phyloP scores from a whole-genome alignment of 2,329 filamentous ascomycete genomes.

The Immersiporthe knoxdaviesiana region DNA sequence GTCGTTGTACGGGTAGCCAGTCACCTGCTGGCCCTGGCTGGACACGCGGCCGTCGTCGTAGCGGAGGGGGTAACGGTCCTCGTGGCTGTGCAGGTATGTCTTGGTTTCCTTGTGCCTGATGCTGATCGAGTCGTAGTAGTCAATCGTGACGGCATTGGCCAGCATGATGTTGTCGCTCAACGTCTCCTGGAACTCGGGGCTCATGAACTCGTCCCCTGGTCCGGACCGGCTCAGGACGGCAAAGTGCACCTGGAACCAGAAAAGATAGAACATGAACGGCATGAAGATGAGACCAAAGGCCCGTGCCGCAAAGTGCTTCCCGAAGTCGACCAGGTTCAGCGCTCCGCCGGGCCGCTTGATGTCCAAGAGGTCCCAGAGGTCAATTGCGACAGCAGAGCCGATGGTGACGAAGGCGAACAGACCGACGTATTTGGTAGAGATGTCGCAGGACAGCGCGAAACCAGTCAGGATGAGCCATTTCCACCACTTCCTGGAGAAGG shows the following conservation, averaged over 20 bases:
- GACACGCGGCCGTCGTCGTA: slow-evolving; percentile 98
- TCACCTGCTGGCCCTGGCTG: slow-evolving; percentile 96
- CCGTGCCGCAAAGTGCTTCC: slow-evolving; percentile 87
- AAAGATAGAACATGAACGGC: slow-evolving; percentile 96
- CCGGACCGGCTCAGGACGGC: slow-evolving; percentile 84
- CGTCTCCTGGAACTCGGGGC: slow-evolving; percentile 95
- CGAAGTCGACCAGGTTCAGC: slow-evolving; percentile 78
- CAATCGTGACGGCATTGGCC: slow-evolving; percentile 79
- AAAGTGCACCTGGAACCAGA: slow-evolving; percentile 99
- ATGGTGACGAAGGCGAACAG: slow-evolving; percentile 97
- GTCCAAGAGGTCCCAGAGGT: slow-evolving; percentile 92
- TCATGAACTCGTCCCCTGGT: slow-evolving; percentile 98
- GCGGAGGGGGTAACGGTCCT: slow-evolving; percentile 84
- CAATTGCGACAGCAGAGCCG: slow-evolving; percentile 88
- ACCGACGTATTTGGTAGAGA: slow-evolving; percentile 98
- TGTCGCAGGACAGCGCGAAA: slow-evolving; percentile 93
- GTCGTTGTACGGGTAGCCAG: slow-evolving; percentile 96
- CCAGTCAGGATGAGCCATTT: slow-evolving; percentile 98
- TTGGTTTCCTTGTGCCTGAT: slow-evolving; percentile 98
- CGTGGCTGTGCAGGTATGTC: slow-evolving; percentile 91
- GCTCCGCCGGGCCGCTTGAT: slow-evolving; percentile 82
- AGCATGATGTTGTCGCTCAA: slow-evolving; percentile 93
- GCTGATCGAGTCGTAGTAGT: slow-evolving; percentile 88
- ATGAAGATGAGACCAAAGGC: slow-evolving; percentile 84
- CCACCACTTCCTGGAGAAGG: slow-evolving; percentile 98